A percentile compares a stretch with the other conserved stretches of the same genome.
Evolutionary conservation across 352 stramenopile species (phyloP).

Genomic region (Aphanomyces euteiches): DNA sequence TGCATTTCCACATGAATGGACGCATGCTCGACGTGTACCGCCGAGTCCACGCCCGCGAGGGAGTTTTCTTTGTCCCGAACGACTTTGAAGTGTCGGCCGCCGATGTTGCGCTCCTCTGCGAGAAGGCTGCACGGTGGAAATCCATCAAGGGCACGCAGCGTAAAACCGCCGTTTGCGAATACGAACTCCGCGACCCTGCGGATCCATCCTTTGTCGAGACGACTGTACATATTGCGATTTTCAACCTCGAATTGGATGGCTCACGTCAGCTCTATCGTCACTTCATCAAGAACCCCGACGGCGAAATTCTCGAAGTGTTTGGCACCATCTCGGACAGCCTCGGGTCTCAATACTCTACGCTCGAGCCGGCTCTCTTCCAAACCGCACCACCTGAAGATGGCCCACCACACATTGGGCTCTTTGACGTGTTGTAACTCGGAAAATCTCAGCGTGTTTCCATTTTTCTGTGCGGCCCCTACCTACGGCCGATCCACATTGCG

Average conservation of each 20-base stretch:
- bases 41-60: constrained; percentile 64
- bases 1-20: constrained; percentile 87
- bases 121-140: constrained; percentile 58
- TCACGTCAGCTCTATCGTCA: constrained; percentile 71
- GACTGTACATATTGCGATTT: constrained; percentile 76
- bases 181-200: constrained; percentile 65
- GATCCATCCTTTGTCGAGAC: constrained; percentile 60
- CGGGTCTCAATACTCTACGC: constrained; percentile 40
- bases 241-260: constrained; percentile 62
- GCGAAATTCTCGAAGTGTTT: constrained; percentile 85
- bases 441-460: background rate
- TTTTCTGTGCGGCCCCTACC: background rate
- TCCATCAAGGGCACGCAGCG: constrained; percentile 51
- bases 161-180: constrained; percentile 81
- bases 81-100: constrained; percentile 78
- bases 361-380: constrained; percentile 29
- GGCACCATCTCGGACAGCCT: constrained; percentile 40
- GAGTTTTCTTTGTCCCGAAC: constrained; percentile 82
- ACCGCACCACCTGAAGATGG: constrained; percentile 2
- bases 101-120: constrained; percentile 68
- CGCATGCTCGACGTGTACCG: constrained; percentile 86
- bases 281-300: constrained; percentile 81
- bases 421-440: constrained; percentile 19
- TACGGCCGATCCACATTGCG: background rate
- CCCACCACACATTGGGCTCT: background rate